Percentiles rank a stretch among this genome's conserved stretches.
These are phyloP conservation scores for Phaeophleospora eucalypticola DNA, from an alignment of 2,329 filamentous ascomycete species.

Conservation along the genomic window DNA sequence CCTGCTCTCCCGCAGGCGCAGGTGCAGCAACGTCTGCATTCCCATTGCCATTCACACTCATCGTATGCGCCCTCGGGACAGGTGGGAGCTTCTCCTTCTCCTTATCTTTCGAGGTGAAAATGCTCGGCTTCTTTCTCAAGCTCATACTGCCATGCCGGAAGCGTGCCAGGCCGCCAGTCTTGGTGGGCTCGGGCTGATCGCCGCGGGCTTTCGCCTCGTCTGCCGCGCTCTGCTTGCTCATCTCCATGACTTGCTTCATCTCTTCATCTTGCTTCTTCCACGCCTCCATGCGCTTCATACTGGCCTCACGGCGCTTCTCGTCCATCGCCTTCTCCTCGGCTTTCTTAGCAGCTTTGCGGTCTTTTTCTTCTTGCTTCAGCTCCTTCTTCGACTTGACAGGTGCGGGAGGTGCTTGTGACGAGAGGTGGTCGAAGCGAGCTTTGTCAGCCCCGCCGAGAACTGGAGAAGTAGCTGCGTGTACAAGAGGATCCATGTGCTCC, in stretches of 20 bases:
- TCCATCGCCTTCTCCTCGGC: slow-evolving; percentile 50
- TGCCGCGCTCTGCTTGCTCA: slow-evolving; percentile 59
- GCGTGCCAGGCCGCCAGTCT: slow-evolving; percentile 53
- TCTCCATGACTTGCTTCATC: slow-evolving; percentile 59
- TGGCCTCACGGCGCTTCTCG: slow-evolving; percentile 31
- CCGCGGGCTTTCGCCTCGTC: slow-evolving; percentile 44
- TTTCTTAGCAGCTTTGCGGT: slow-evolving; percentile 55
- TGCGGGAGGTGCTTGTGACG: slow-evolving; percentile 33
- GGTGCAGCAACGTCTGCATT: not conserved
- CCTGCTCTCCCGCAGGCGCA: not conserved
- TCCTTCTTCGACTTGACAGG: slow-evolving; percentile 68
- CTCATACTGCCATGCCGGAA: slow-evolving; percentile 69
- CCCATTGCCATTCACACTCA: not conserved
- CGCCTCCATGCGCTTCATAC: slow-evolving; percentile 49
- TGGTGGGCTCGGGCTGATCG: slow-evolving; percentile 21
- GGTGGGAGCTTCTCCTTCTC: slow-evolving; percentile 26
- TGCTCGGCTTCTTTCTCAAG: slow-evolving; percentile 64
- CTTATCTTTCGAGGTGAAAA: slow-evolving; percentile 45
- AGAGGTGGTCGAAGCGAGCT: slow-evolving; percentile 29
- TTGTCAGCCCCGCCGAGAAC: not conserved
- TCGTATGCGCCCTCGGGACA: slow-evolving; percentile 9
- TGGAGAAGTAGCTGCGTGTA: slow-evolving; percentile 59
- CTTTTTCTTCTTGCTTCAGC: slow-evolving; percentile 54
- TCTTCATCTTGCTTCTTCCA: slow-evolving; percentile 60
- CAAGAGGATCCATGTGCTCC: slow-evolving; percentile 62